phyloP scores from a whole-genome alignment of 164 flowering plant genomes.

The Sextonia rubra region DNA sequence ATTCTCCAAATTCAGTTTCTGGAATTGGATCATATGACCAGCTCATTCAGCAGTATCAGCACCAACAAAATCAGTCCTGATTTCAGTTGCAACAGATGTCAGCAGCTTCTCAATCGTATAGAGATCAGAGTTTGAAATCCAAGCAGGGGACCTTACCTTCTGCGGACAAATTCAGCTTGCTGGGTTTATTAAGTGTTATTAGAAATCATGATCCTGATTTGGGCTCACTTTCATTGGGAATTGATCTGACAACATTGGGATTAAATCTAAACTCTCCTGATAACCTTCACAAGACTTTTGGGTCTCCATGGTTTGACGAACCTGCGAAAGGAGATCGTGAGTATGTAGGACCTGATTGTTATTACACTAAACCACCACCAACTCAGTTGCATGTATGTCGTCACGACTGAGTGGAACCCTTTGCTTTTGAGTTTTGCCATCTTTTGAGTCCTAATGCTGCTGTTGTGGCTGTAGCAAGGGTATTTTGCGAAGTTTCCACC shows the following conservation, averaged over 20 bases:
- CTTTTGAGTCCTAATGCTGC: not conserved
- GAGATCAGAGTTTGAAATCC: slow-evolving; percentile 72
- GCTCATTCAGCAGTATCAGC: slow-evolving; percentile 83
- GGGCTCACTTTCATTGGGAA: slow-evolving; percentile 87
- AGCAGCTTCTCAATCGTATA: slow-evolving; percentile 57
- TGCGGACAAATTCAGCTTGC: slow-evolving; percentile 77
- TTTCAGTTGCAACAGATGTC: slow-evolving; percentile 81
- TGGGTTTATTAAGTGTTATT: slow-evolving; percentile 79
- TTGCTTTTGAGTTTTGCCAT: not conserved
- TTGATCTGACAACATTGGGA: slow-evolving; percentile 90
- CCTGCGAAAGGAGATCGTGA: slow-evolving; percentile 93
- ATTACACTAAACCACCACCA: slow-evolving; percentile 67
- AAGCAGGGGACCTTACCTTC: slow-evolving; percentile 54
- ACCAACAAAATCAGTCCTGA: slow-evolving; percentile 63
- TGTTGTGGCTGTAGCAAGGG: slow-evolving; percentile 44
- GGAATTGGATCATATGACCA: slow-evolving; percentile 81
- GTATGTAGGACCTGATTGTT: slow-evolving; percentile 81
- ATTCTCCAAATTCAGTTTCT: slow-evolving; percentile 53
- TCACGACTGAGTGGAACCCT: slow-evolving; percentile 10
- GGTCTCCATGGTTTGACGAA: slow-evolving; percentile 94
- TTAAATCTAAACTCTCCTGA: slow-evolving; percentile 83
- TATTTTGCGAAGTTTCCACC: slow-evolving; percentile 67
- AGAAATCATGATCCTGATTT: slow-evolving; percentile 84
- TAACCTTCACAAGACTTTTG: slow-evolving; percentile 84
- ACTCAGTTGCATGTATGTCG: slow-evolving; percentile 67